These are phyloP conservation scores for Macadamia integrifolia DNA, from an alignment of 164 flowering plant species.

Conservation along the genomic window DNA sequence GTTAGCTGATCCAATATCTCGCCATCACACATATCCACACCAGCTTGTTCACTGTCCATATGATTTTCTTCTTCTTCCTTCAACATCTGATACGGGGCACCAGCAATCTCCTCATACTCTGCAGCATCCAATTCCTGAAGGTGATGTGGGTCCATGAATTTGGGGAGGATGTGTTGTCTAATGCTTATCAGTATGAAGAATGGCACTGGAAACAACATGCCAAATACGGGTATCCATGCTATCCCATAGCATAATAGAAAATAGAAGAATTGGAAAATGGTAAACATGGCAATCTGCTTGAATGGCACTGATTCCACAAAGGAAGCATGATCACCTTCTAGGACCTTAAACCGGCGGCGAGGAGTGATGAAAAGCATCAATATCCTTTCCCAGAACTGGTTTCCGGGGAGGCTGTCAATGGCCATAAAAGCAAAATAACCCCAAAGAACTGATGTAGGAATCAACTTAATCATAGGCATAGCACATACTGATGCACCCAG, in stretches of 20 bases:
- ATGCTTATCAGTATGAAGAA: constrained; percentile 67
- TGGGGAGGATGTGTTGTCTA: constrained; percentile 61
- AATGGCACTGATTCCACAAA: too few species aligned
- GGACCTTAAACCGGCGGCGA: constrained; percentile 58
- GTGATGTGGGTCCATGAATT: constrained; percentile 41
- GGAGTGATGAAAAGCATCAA: constrained; percentile 57
- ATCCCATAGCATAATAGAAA: constrained; percentile 76
- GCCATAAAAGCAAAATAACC: too few species aligned
- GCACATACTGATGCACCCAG: constrained; percentile 39
- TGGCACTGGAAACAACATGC: constrained; percentile 59
- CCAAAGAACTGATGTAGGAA: constrained; percentile 26
- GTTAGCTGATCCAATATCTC: too few species aligned
- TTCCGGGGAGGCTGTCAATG: constrained; percentile 68
- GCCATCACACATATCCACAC: too few species aligned
- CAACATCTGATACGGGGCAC: too few species aligned
- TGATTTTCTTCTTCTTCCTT: too few species aligned
- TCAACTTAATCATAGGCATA: constrained; percentile 46
- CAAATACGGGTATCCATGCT: constrained; percentile 90
- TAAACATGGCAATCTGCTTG: too few species aligned
- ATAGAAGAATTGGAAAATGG: constrained; percentile 23
- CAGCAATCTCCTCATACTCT: constrained; percentile 80
- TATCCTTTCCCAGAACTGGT: constrained; percentile 17
- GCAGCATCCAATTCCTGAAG: constrained; percentile 73
- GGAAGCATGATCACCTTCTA: constrained; percentile 17
- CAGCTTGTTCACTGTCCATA: too few species aligned